These are phyloP conservation scores for Arthrinium puccinioides DNA, from an alignment of 2,329 filamentous ascomycete genomes.

Conservation along the genomic window DNA sequence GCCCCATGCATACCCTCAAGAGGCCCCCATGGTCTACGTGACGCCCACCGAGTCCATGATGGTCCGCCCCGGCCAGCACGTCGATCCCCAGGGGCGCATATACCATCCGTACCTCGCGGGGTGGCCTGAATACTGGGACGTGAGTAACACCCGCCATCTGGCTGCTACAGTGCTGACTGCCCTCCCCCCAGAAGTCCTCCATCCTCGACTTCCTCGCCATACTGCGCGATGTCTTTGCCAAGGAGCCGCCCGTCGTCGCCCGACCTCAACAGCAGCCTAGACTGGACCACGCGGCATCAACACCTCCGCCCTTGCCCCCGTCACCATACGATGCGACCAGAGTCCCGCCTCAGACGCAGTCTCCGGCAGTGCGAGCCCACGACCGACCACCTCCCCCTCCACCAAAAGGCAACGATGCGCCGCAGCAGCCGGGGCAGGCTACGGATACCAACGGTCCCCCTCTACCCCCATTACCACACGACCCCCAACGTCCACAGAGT, in stretches of 20 bases:
- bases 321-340: slow-evolving; percentile 56
- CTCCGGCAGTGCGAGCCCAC: slow-evolving; percentile 23
- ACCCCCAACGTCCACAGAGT: slow-evolving; percentile 15
- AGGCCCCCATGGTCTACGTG: slow-evolving; percentile 82
- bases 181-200: slow-evolving; percentile 63
- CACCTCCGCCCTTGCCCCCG: slow-evolving; percentile 58
- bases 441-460: slow-evolving; percentile 20
- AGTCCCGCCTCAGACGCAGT: slow-evolving; percentile 26
- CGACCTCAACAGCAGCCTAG: slow-evolving; percentile 41
- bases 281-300: background rate
- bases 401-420: slow-evolving; percentile 38
- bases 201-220: slow-evolving; percentile 77
- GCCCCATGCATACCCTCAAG: slow-evolving; percentile 80
- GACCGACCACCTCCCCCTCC: slow-evolving; percentile 42
- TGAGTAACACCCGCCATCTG: slow-evolving; percentile 37
- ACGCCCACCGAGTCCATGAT: slow-evolving; percentile 83
- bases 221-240: slow-evolving; percentile 80
- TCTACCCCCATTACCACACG: slow-evolving; percentile 27
- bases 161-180: slow-evolving; percentile 10
- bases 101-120: slow-evolving; percentile 94
- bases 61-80: slow-evolving; percentile 87
- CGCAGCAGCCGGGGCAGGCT: slow-evolving; percentile 25
- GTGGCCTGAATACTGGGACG: slow-evolving; percentile 87
- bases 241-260: slow-evolving; percentile 86
- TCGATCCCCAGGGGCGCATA: slow-evolving; percentile 84